Percentiles rank a stretch among this genome's conserved stretches.
These are phyloP conservation scores for Fusarium concolor DNA, from an alignment of 2,329 filamentous ascomycete species.

Conservation along the genomic window DNA sequence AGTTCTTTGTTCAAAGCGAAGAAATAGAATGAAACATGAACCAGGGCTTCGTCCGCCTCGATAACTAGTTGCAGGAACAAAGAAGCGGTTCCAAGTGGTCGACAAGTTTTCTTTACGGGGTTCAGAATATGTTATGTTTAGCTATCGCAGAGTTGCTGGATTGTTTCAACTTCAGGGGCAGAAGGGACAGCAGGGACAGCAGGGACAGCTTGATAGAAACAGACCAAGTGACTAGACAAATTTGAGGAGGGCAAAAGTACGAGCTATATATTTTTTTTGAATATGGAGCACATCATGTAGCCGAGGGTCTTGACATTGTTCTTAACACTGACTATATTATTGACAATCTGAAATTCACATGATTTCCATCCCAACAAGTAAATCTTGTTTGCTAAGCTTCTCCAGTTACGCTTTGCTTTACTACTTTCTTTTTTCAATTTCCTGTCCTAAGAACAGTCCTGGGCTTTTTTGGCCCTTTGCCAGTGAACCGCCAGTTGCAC, in stretches of 20 bases:
- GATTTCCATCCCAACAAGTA: background rate
- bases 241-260: background rate
- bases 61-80: background rate
- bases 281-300: background rate
- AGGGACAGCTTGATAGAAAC: background rate
- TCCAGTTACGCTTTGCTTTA: too few relatives aligned
- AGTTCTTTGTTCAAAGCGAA: constrained; percentile 26
- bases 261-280: background rate
- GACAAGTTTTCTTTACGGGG: background rate
- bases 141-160: background rate
- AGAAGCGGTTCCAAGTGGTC: background rate
- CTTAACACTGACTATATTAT: too few relatives aligned
- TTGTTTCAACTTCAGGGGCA: background rate
- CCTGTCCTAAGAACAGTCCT: background rate
- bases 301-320: background rate
- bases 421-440: background rate
- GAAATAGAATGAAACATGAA: background rate
- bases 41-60: background rate
- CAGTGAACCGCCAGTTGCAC: background rate
- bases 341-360: background rate
- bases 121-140: background rate
- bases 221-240: background rate
- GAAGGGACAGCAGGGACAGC: too few relatives aligned
- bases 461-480: background rate
- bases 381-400: background rate